Conservation (phyloP, 108 stramenopile species). For the Nitzschia inconspicua region DNA sequence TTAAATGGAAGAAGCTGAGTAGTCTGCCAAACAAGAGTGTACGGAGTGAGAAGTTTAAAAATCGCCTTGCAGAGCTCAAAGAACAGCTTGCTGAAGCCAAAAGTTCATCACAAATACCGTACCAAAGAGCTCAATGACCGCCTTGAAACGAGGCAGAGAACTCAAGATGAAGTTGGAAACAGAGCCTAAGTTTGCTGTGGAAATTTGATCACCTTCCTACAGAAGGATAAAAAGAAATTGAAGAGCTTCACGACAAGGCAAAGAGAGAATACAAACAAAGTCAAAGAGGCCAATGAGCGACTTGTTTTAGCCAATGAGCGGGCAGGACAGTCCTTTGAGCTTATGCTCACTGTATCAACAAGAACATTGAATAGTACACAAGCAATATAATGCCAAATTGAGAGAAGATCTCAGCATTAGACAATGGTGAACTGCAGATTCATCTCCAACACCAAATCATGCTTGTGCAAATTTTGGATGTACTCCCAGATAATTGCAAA, state of each 20-base stretch:
- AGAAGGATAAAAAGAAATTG: constrained; percentile 49
- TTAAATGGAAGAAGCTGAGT: constrained; percentile 27
- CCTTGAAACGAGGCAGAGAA: constrained; percentile 13
- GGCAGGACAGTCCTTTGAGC: constrained; percentile 53
- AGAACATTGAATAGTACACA: constrained; percentile 36
- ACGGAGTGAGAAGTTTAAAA: constrained; percentile 27
- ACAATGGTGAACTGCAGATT: constrained; percentile 46
- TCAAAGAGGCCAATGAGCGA: constrained; percentile 47
- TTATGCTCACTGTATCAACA: constrained; percentile 32
- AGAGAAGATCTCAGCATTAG: constrained; percentile 48
- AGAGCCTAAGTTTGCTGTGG: constrained; percentile 23
- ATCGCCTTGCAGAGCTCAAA: constrained; percentile 28
- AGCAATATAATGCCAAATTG: constrained; percentile 27
- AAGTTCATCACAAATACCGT: constrained; percentile 17
- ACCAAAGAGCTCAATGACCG: constrained; percentile 30
- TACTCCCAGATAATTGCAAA: constrained; percentile 45
- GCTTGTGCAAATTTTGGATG: constrained; percentile 37
- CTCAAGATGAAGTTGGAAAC: constrained; percentile 20
- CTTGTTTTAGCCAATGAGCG: constrained; percentile 46
- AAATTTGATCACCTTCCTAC: constrained; percentile 50
- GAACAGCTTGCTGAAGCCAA: constrained; percentile 34
- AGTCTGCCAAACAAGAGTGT: constrained; percentile 26
- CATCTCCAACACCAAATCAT: constrained; percentile 38
- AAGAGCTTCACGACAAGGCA: constrained; percentile 27
- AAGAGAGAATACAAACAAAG: constrained; percentile 39